Evolutionary conservation across 495 filamentous ascomycete species (phyloP).

Genomic region (Trichoderma orchidacearum): DNA sequence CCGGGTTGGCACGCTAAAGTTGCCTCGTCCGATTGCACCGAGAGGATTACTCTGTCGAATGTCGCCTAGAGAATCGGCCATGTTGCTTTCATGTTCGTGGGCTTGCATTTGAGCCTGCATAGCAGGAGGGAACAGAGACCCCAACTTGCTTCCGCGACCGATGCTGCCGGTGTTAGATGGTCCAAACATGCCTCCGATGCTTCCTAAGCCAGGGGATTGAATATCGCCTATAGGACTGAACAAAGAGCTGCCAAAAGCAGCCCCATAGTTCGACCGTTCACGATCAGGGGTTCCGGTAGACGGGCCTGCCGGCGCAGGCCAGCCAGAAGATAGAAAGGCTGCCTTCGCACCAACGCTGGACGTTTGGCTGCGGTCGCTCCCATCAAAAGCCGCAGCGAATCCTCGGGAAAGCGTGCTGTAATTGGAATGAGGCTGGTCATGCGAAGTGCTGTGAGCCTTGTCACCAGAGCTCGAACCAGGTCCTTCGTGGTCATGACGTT

Average conservation of each 20-base stretch:
- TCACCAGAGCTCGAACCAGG: not conserved
- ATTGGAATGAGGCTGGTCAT: constrained; percentile 26
- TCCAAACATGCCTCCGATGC: constrained; percentile 29
- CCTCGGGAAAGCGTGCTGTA: constrained; percentile 32
- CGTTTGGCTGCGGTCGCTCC: constrained; percentile 74
- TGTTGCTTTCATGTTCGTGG: constrained; percentile 39
- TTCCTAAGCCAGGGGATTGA: constrained; percentile 57
- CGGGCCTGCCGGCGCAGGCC: constrained; percentile 47
- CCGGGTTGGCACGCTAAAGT: constrained; percentile 27
- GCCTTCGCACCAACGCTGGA: constrained; percentile 73
- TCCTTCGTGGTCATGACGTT: constrained; percentile 51
- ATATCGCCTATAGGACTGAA: constrained; percentile 61
- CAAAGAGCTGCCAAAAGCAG: constrained; percentile 55
- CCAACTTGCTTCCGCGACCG: constrained; percentile 68
- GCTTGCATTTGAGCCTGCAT: constrained; percentile 82
- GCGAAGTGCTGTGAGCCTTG: constrained; percentile 10
- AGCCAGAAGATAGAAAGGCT: constrained; percentile 54
- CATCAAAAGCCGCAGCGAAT: constrained; percentile 45
- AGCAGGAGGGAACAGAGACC: constrained; percentile 69
- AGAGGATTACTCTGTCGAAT: constrained; percentile 34
- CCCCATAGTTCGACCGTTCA: constrained; percentile 46
- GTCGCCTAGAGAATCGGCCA: constrained; percentile 37
- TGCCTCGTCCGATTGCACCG: constrained; percentile 40
- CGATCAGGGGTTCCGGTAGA: constrained; percentile 65
- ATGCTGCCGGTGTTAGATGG: constrained; percentile 43